Conservation (phyloP, 805 yeast species). For the Candida sonorensis region DNA sequence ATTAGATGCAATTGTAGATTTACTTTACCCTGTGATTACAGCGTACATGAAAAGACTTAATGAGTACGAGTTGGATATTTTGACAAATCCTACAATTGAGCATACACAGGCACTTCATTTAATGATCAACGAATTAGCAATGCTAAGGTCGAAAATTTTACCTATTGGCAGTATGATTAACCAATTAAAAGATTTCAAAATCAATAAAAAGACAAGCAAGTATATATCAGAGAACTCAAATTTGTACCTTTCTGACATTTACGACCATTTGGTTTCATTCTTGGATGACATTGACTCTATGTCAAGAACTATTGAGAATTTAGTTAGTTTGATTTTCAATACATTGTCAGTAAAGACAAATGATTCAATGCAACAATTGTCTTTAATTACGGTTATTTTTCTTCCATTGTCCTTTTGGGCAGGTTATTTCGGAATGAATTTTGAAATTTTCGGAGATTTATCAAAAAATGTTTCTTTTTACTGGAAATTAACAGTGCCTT, state of each 20-base stretch:
- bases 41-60: conserved; percentile 43
- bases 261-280: conserved; percentile 46
- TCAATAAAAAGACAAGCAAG: conserved; percentile 18
- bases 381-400: conserved; percentile 51
- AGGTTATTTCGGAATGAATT: conserved; percentile 57
- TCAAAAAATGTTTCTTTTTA: conserved; percentile 33
- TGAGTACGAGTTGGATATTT: conserved; percentile 45
- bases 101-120: conserved; percentile 49
- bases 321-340: conserved; percentile 48
- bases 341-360: conserved; percentile 50
- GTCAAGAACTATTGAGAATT: conserved; percentile 43
- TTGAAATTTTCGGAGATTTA: conserved; percentile 34
- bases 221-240: conserved; percentile 37
- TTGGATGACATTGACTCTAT: conserved; percentile 49
- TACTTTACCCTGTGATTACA: conserved; percentile 44
- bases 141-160: conserved; percentile 37
- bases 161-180: conserved; percentile 43
- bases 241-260: conserved; percentile 47
- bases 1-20: conserved; percentile 48
- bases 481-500: conserved; percentile 41
- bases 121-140: conserved; percentile 45
- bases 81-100: conserved; percentile 40
- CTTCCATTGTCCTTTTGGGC: conserved; percentile 55
- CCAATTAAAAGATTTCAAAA: conserved; percentile 33
- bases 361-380: conserved; percentile 46